Conservation (phyloP, 768 basidiomycete genomes). For the Suillus bovinus region DNA sequence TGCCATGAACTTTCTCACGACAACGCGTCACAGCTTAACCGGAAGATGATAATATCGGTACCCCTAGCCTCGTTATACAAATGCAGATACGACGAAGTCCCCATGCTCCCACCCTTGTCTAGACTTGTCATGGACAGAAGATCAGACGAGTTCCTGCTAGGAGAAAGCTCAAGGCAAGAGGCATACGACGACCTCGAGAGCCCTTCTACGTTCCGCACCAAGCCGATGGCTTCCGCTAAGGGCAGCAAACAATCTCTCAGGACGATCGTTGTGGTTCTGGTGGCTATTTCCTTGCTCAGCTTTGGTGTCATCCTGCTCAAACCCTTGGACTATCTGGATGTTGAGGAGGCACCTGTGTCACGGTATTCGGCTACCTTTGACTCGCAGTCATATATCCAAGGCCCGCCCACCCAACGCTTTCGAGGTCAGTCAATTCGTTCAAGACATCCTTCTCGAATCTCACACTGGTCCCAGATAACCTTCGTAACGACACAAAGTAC, state of each 20-base stretch:
- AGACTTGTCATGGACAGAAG: constrained; percentile 9
- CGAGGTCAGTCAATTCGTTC: constrained; percentile 41
- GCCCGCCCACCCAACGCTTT: constrained; percentile 57
- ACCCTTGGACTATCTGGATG: not conserved
- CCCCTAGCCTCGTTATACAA: not conserved
- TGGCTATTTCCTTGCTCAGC: constrained; percentile 27
- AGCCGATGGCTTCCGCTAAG: not conserved
- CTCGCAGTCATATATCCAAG: constrained; percentile 30
- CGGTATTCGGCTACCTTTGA: not conserved
- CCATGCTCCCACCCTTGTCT: constrained; percentile 5
- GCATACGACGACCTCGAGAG: constrained; percentile 9
- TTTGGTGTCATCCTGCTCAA: constrained; percentile 13
- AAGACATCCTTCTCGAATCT: not conserved
- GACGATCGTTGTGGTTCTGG: constrained; percentile 22
- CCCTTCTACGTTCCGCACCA: constrained; percentile 8
- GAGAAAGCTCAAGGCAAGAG: not conserved
- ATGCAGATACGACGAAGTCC: not conserved
- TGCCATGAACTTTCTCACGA: not conserved
- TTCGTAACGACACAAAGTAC: constrained; percentile 59
- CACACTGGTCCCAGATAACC: constrained; percentile 48
- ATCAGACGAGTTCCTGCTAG: constrained; percentile 9
- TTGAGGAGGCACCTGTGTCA: not conserved
- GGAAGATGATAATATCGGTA: not conserved
- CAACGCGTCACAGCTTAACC: not conserved
- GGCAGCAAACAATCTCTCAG: not conserved